Percentiles rank a stretch among this genome's conserved stretches.
Conservation (phyloP, 306 rosid genomes). For the Fragaria nilgerrensis region DNA sequence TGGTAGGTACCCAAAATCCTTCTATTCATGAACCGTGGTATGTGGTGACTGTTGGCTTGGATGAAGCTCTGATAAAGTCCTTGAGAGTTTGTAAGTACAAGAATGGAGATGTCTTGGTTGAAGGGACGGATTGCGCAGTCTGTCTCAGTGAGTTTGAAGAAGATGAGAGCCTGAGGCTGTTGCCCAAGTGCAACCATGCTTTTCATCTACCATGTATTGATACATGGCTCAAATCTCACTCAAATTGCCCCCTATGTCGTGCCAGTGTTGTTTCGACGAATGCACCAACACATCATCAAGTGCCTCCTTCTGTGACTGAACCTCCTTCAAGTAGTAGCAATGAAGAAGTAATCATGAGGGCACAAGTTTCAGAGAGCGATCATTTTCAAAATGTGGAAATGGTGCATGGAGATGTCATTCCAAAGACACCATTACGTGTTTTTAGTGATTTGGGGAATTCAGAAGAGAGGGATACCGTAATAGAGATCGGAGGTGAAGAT, state of each 20-base stretch:
- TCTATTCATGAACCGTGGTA: slow-evolving; percentile 77
- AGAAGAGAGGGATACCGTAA: slow-evolving; percentile 54
- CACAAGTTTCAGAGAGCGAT: slow-evolving; percentile 28
- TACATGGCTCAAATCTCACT: slow-evolving; percentile 89
- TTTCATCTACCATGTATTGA: slow-evolving; percentile 88
- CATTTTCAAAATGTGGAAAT: slow-evolving; percentile 34
- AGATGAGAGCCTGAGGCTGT: slow-evolving; percentile 59
- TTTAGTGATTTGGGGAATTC: slow-evolving; percentile 57
- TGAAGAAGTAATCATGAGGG: neutral
- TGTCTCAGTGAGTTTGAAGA: slow-evolving; percentile 91
- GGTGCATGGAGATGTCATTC: slow-evolving; percentile 8
- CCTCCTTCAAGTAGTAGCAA: slow-evolving; percentile 25
- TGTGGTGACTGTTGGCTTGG: slow-evolving; percentile 56
- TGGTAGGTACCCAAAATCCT: slow-evolving; percentile 51
- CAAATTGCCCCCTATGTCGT: slow-evolving; percentile 89
- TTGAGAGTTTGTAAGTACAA: slow-evolving; percentile 72
- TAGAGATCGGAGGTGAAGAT: slow-evolving; percentile 65
- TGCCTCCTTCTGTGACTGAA: slow-evolving; percentile 20
- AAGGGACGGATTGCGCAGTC: slow-evolving; percentile 74
- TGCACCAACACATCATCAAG: slow-evolving; percentile 29
- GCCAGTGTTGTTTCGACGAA: slow-evolving; percentile 49
- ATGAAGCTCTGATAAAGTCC: slow-evolving; percentile 71
- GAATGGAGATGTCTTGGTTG: slow-evolving; percentile 65
- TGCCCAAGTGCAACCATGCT: slow-evolving; percentile 91
- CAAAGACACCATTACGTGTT: slow-evolving; percentile 52